Evolutionary conservation across 2,329 filamentous ascomycete species (phyloP), one percentile per base, ranked within the genome.

Genomic region (Epichloe baconii): DNA sequence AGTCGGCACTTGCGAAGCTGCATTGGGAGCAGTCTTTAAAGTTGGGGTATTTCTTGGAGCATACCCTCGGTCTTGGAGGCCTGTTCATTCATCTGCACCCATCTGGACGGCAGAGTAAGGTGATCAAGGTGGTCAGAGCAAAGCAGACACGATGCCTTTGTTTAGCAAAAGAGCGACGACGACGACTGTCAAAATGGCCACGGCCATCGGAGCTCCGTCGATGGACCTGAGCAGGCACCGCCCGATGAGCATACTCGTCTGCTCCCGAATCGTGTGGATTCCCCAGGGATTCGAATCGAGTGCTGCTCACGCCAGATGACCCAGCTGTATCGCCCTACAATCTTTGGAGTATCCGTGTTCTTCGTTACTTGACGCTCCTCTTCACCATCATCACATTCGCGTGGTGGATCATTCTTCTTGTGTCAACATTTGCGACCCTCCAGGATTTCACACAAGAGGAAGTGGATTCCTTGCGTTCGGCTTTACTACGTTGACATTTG

Each of bases 401-500:
- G n/a, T 97, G 91, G 91, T 97, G 93, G 91, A 77, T 88, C 10
- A 67, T 96, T 50, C 74, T 95, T 36, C 76, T 98, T n/a, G 81
- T 96, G 15, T 88, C 88, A 51, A 82, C 85, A 57, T 98, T 98
- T 69, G 83, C 94, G 58, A 95, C 87, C 49, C 89, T 14, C 91
- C 91, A 1, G 83, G 85, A 45, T 82, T 97, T 64, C 82, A 93
- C 64, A 86, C 83, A 10, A 82, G 88, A 49, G 93, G 93, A 5
- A 93, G 89, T n/a, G 88, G 87, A 40, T 98, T 95, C 77, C 88
- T 88, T 65, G 80, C 88, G 52, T 94, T 95, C 63, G 79, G 83
- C 55, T 97, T 86, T 67, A 82, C 88, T 5, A 88, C 83, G 48
- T 67, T 97, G 54, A 83, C 90, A 1, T 70, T 88, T 31, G 80